Conservation (phyloP, 2,329 filamentous ascomycete genomes). For the Claviceps monticola region DNA sequence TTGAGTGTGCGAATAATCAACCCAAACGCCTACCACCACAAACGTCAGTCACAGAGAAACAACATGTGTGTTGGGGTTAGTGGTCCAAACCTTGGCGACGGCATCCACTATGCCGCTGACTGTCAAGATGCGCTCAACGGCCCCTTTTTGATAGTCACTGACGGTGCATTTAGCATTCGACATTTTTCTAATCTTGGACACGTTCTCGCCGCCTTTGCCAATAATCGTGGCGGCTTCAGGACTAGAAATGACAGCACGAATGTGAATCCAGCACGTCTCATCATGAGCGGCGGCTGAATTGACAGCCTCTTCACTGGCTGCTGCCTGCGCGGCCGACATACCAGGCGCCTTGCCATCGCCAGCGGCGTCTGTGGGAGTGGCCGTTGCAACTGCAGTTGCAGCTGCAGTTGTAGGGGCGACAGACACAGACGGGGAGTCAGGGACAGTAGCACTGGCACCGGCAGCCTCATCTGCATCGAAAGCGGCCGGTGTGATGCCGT, state of each 20-base stretch:
- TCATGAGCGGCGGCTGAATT: constrained; percentile 53
- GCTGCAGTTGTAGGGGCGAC: no score
- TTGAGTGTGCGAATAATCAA: constrained; percentile 96
- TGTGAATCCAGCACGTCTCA: constrained; percentile 92
- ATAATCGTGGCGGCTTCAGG: constrained; percentile 96
- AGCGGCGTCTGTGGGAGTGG: constrained; percentile 17
- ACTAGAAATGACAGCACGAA: constrained; percentile 92
- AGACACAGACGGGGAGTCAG: no score
- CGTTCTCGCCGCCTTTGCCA: constrained; percentile 96
- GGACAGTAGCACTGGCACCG: no score
- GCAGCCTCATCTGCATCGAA: constrained; percentile 5
- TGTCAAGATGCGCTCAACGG: constrained; percentile 92
- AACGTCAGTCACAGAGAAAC: constrained; percentile 14
- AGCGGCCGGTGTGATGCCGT: constrained; percentile 29
- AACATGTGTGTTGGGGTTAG: not conserved
- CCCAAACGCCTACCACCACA: constrained; percentile 62
- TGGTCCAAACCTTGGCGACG: constrained; percentile 66
- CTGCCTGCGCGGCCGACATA: constrained; percentile 12
- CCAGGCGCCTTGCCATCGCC: constrained; percentile 16
- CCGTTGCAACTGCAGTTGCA: no score
- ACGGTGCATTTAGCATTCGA: constrained; percentile 98
- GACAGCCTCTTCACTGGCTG: constrained; percentile 16
- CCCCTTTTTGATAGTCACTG: constrained; percentile 93
- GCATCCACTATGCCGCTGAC: constrained; percentile 95
- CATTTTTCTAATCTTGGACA: constrained; percentile 87